Evolutionary conservation across 2,329 filamentous ascomycete genomes (phyloP).

Genomic region (Lachnellula arida): DNA sequence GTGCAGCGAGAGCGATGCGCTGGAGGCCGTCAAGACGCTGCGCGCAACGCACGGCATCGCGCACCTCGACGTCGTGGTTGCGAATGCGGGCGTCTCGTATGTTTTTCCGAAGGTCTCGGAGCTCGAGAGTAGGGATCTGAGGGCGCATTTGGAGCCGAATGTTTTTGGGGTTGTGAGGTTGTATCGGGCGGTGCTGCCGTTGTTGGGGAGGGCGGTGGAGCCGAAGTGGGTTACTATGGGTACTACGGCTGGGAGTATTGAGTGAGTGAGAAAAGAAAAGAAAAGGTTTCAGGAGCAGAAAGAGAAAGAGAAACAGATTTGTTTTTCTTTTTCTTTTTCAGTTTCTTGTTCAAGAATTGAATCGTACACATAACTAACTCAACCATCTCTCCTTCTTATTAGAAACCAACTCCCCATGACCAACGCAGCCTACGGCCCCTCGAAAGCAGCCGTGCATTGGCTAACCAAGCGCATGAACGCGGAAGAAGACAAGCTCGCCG

Average conservation of each 20-base stretch:
- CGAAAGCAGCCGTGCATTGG: conserved; percentile 32
- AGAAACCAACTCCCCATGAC: neutral
- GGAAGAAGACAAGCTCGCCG: conserved; percentile 20
- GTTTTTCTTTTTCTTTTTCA: too few relatives aligned
- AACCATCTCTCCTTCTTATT: too few relatives aligned
- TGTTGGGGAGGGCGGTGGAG: conserved; percentile 29
- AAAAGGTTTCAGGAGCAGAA: conserved; percentile 19
- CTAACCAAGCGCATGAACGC: conserved; percentile 24
- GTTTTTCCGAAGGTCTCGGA: conserved; percentile 28
- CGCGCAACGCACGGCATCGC: neutral
- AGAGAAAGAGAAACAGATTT: neutral
- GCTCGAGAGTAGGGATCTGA: conserved; percentile 25
- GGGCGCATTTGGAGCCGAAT: conserved; percentile 26
- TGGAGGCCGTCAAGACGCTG: neutral
- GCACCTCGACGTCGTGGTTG: conserved; percentile 34
- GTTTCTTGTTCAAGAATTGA: too few relatives aligned
- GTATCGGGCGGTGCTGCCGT: conserved; percentile 29
- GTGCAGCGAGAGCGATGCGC: too few relatives aligned
- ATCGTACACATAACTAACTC: too few relatives aligned
- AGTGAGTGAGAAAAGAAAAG: neutral
- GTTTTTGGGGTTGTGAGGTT: conserved; percentile 29
- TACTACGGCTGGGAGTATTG: neutral
- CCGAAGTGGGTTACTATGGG: conserved; percentile 33
- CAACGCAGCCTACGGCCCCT: conserved; percentile 25
- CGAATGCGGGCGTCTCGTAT: conserved; percentile 33